A percentile compares a stretch with the other conserved stretches of the same genome.
Conservation (phyloP, 768 basidiomycete genomes). For the Boletus sp. region DNA sequence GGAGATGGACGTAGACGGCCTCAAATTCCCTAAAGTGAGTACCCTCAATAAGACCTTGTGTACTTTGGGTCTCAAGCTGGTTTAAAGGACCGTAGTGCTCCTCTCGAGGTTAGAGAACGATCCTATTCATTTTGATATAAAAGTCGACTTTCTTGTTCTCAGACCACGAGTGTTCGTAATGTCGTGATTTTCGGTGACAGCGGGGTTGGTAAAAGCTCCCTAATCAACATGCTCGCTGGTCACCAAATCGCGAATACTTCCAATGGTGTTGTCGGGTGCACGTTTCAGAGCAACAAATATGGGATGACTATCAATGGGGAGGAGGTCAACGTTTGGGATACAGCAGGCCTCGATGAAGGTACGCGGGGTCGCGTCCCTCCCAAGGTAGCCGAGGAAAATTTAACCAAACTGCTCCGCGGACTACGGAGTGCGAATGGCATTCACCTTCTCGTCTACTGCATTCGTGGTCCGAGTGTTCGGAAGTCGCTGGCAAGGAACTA, state of each 20-base stretch:
- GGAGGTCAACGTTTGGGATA: conserved; percentile 31
- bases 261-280: conserved; percentile 34
- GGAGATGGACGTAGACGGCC: conserved; percentile 2
- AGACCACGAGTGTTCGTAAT: conserved; percentile 25
- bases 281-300: conserved; percentile 32
- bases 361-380: conserved; percentile 24
- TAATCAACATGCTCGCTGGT: conserved; percentile 42
- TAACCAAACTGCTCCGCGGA: conserved; percentile 30
- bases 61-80: background rate
- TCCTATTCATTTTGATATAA: background rate
- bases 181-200: conserved; percentile 45
- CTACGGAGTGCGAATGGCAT: conserved; percentile 31
- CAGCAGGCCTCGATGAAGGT: conserved; percentile 32
- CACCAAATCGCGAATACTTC: conserved; percentile 31
- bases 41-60: background rate
- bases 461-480: conserved; percentile 30
- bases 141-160: background rate
- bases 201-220: conserved; percentile 43
- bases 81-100: background rate
- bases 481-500: conserved; percentile 31
- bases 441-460: conserved; percentile 33
- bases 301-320: conserved; percentile 14
- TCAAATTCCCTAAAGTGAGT: conserved; percentile 7
- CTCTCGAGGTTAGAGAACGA: conserved; percentile 11
- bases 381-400: conserved; percentile 26